Evolutionary conservation across 2,329 filamentous ascomycete genomes (phyloP).

Genomic region (Camillea tinctor): DNA sequence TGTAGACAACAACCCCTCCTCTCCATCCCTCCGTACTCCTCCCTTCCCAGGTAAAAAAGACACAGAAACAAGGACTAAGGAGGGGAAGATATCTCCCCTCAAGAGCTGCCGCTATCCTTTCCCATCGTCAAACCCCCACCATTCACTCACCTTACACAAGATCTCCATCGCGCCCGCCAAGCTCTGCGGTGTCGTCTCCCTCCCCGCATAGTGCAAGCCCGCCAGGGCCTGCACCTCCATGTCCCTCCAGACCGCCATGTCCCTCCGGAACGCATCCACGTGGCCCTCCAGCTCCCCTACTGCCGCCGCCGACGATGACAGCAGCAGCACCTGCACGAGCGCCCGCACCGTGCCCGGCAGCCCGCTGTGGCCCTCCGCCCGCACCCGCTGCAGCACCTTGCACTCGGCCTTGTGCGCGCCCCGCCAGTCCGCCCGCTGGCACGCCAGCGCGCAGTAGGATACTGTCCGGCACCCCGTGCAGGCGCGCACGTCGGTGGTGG

Average conservation of each 20-base stretch:
- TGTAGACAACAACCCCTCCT: too few species aligned
- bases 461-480: conserved; percentile 55
- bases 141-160: conserved; percentile 51
- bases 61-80: too few species aligned
- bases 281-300: conserved; percentile 48
- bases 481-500: conserved; percentile 27
- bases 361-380: conserved; percentile 33
- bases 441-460: conserved; percentile 53
- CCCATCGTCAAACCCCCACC: not conserved
- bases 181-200: conserved; percentile 35
- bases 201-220: conserved; percentile 47
- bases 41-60: too few species aligned
- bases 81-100: too few species aligned
- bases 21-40: too few species aligned
- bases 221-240: conserved; percentile 49
- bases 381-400: conserved; percentile 41
- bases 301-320: conserved; percentile 31
- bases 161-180: conserved; percentile 44
- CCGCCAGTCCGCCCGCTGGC: conserved; percentile 56
- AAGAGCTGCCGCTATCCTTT: not conserved
- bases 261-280: conserved; percentile 37
- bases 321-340: conserved; percentile 50
- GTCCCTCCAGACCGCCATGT: conserved; percentile 40
- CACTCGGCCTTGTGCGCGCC: conserved; percentile 55
- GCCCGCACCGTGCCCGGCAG: conserved; percentile 49